Evolutionary conservation across 768 basidiomycete genomes (phyloP).

Genomic region (Auriscalpium microsporum): DNA sequence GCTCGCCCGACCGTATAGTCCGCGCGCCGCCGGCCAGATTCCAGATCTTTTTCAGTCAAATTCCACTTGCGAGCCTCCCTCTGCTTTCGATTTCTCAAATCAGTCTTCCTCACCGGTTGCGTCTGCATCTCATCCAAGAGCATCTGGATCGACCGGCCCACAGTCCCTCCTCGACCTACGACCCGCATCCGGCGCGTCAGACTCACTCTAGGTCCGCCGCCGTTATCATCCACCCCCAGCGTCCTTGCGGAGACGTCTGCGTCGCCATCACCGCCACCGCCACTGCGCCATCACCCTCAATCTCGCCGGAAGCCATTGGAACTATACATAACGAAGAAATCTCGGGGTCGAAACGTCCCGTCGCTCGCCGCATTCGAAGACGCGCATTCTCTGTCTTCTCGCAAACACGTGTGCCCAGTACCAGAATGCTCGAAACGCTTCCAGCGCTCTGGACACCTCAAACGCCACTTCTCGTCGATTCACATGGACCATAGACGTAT

Average conservation of each 20-base stretch:
- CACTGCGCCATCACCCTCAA: slow-evolving; percentile 32
- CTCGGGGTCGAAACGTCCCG: slow-evolving; percentile 70
- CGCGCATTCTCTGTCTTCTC: background rate
- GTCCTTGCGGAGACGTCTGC: background rate
- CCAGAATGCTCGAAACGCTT: slow-evolving; percentile 75
- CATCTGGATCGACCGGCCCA: too few relatives aligned
- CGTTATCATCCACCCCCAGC: too few relatives aligned
- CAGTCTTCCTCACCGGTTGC: too few relatives aligned
- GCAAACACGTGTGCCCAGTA: slow-evolving; percentile 59
- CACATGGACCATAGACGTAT: slow-evolving; percentile 81
- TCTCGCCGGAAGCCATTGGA: slow-evolving; percentile 32
- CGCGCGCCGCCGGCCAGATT: too few relatives aligned
- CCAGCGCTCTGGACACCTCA: slow-evolving; percentile 70
- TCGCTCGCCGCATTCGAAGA: slow-evolving; percentile 21
- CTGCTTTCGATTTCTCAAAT: too few relatives aligned
- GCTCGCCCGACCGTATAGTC: too few relatives aligned
- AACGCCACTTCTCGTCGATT: slow-evolving; percentile 71
- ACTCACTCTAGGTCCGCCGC: too few relatives aligned
- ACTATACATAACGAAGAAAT: slow-evolving; percentile 72
- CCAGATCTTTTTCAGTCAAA: too few relatives aligned
- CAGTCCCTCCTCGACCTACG: too few relatives aligned
- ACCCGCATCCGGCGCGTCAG: too few relatives aligned
- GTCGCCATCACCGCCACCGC: background rate
- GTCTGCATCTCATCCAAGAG: too few relatives aligned
- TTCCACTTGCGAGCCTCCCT: too few relatives aligned